Conservation (phyloP, 1,284 basidiomycete genomes). For the Puccinia novopanici region DNA sequence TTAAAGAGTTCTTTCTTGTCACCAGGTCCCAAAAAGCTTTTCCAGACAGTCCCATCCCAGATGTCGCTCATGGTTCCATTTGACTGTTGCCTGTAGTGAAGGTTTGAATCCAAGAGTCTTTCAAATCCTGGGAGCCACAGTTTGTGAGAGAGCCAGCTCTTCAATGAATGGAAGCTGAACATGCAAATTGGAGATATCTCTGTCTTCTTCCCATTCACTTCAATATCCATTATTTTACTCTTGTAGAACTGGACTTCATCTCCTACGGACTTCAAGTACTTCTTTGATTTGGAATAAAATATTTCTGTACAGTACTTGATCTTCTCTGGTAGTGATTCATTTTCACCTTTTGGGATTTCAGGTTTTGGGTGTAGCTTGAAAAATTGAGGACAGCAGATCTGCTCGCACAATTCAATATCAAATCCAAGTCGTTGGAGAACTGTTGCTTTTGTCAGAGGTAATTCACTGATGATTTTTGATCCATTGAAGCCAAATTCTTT, state of each 20-base stretch:
- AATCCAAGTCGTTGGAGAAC: neutral
- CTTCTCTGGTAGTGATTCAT: neutral
- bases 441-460: neutral
- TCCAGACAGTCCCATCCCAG: conserved; percentile 16
- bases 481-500: neutral
- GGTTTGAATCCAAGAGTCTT: neutral
- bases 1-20: neutral
- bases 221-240: neutral
- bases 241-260: neutral
- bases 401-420: neutral
- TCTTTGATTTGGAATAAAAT: conserved; percentile 9
- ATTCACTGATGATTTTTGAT: neutral
- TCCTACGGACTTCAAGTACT: neutral
- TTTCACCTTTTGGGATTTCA: neutral
- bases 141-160: neutral
- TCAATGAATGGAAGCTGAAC: neutral
- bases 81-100: neutral
- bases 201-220: neutral
- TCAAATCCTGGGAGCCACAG: neutral
- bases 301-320: neutral
- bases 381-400: neutral
- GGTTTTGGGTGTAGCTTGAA: conserved; percentile 2
- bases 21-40: neutral
- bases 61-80: neutral
- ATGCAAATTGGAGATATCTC: neutral